Conservation (phyloP, 2,329 filamentous ascomycete genomes). For the Teratosphaeria zuluensis region DNA sequence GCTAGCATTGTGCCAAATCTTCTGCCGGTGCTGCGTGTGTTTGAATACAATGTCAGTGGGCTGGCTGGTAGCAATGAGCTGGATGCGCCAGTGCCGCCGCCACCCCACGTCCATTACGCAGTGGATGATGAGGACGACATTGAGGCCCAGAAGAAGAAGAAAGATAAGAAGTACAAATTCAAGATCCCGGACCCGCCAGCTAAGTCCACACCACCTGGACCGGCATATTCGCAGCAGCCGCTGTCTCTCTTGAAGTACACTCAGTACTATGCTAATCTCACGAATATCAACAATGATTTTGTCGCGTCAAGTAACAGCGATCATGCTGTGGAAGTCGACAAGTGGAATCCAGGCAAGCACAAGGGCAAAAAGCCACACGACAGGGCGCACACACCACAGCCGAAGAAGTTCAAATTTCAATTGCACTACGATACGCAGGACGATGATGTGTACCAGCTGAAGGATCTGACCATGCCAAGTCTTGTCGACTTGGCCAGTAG, state of each 20-base stretch:
- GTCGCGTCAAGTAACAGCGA: conserved; percentile 17
- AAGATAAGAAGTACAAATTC: conserved; percentile 43
- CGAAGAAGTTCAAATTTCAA: conserved; percentile 61
- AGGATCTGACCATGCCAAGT: conserved; percentile 76
- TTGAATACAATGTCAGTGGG: conserved; percentile 85
- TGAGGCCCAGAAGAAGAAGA: conserved; percentile 37
- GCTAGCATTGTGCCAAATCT: conserved; percentile 90
- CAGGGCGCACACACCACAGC: conserved; percentile 43
- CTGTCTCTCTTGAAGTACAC: conserved; percentile 71
- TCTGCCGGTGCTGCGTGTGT: conserved; percentile 69
- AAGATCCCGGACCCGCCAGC: conserved; percentile 60
- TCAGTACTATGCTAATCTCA: conserved; percentile 94
- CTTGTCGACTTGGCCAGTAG: conserved; percentile 69
- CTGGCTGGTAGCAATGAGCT: conserved; percentile 33
- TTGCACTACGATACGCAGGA: conserved; percentile 78
- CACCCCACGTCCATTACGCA: not conserved
- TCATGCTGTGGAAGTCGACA: conserved; percentile 21
- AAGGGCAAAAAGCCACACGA: conserved; percentile 46
- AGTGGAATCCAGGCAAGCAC: conserved; percentile 58
- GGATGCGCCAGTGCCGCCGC: conserved; percentile 4
- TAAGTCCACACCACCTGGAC: conserved; percentile 64
- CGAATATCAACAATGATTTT: conserved; percentile 69
- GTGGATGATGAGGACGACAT: conserved; percentile 7
- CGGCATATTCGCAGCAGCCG: conserved; percentile 79
- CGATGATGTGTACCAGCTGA: conserved; percentile 63